Conservation (phyloP, 148 eudicot species). For the Spergularia marina region DNA sequence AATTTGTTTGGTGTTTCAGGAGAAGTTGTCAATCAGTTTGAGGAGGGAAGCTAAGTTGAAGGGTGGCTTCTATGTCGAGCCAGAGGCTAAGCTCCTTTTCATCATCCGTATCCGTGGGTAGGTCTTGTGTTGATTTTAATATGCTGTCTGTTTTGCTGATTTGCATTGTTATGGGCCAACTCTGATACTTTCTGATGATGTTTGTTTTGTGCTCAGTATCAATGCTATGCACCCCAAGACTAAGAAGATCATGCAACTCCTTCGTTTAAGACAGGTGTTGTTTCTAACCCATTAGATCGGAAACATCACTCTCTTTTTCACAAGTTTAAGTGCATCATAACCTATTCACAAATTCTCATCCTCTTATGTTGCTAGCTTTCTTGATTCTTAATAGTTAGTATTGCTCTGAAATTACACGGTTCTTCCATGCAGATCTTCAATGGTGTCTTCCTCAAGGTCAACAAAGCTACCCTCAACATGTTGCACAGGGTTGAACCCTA, state of each 20-base stretch:
- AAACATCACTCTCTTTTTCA: not conserved
- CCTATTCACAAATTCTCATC: not conserved
- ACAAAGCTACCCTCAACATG: slow-evolving; percentile 85
- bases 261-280: slow-evolving; percentile 72
- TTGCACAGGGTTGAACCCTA: slow-evolving; percentile 85
- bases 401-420: not conserved
- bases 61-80: slow-evolving; percentile 66
- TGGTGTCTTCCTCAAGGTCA: slow-evolving; percentile 77
- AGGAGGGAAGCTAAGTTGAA: slow-evolving; percentile 64
- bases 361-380: not conserved
- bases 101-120: slow-evolving; percentile 66
- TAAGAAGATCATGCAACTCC: slow-evolving; percentile 67
- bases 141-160: not conserved
- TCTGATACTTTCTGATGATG: not conserved
- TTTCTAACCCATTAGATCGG: not conserved
- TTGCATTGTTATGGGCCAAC: not conserved
- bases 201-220: slow-evolving; percentile 45
- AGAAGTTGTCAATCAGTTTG: slow-evolving; percentile 46
- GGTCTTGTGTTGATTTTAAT: not conserved
- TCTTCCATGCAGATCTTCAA: slow-evolving; percentile 62
- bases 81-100: slow-evolving; percentile 70
- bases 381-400: not conserved
- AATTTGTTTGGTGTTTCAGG: slow-evolving; percentile 28
- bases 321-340: too few species aligned
- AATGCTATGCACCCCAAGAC: slow-evolving; percentile 82